Evolutionary conservation across 495 filamentous ascomycete species (phyloP).

Genomic region (Penicillium lividum): DNA sequence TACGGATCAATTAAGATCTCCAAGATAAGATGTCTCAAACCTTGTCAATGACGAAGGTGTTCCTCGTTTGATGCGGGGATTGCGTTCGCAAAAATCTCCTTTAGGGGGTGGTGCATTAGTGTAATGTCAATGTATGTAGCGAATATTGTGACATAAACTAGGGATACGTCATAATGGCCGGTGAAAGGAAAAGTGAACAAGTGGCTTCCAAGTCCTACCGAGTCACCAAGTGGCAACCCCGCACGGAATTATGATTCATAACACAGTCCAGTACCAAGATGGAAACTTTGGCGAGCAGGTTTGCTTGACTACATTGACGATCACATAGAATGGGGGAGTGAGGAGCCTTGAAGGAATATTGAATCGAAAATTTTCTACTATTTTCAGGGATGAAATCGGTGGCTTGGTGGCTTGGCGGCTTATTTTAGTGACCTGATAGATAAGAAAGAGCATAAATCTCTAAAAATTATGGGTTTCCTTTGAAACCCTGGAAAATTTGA

Average conservation of each 20-base stretch:
- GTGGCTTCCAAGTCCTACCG: neutral
- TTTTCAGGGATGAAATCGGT: neutral
- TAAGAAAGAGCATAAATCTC: neutral
- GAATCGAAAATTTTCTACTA: neutral
- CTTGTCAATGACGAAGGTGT: neutral
- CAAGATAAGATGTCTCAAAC: neutral
- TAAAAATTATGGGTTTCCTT: neutral
- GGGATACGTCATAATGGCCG: neutral
- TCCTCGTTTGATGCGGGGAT: neutral
- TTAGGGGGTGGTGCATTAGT: neutral
- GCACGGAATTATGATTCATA: neutral
- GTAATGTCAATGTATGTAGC: neutral
- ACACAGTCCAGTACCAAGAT: neutral
- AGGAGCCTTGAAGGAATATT: neutral
- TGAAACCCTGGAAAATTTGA: no score
- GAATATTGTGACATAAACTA: neutral
- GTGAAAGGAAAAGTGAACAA: neutral
- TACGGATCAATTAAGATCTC: neutral
- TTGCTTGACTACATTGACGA: neutral
- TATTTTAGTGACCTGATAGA: neutral
- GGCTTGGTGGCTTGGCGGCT: neutral
- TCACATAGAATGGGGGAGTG: neutral
- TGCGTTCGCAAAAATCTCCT: neutral
- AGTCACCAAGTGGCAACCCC: neutral
- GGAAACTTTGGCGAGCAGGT: neutral